Evolutionary conservation across 352 stramenopile species (phyloP), one percentile per base, ranked within the genome.

Genomic region (Globisporangium megalacanthum): DNA sequence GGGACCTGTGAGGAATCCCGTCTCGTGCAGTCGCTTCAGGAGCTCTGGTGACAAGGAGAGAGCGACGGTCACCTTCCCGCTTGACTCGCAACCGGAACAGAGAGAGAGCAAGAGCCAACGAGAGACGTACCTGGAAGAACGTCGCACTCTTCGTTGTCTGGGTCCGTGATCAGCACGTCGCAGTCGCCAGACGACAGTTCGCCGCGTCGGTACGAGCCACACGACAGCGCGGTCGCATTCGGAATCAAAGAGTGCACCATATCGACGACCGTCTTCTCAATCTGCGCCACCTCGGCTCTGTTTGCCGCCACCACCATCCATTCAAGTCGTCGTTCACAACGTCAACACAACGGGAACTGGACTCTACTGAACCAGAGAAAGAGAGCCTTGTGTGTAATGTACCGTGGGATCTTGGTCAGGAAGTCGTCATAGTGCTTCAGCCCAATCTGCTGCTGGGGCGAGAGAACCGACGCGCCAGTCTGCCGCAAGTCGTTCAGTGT

Each of bases 361-460:
- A 5, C 35, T 8, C 2, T 39, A 5, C 35, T 39, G 35, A 39
- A 2, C 35, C 25, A 29, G 25, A 29, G n/a, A 58, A 47, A 47
- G 14, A 20, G 1, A 15, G 19, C 6, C 1, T 25, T 8, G 7
- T 19, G 15, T 25, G 4, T 9, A 2, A 4, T 15, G n/a, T 22
- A 79, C 73, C 80, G 70, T n/a, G 81, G 83, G 47, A 93, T 91
- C 54, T 88, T 91, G 2, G 68, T 78, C 36, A 89, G 56, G 48
- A 94, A 88, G 52, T 92, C 80, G 49, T 91, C 56, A 25, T 92
- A 94, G 55, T 88, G 76, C 36, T 85, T 89, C 42, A 94, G 68
- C 41, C 84, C 84, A 56, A 92, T 92, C 50, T 83, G 70, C 49
- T 94, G 84, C 52, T 94, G 79, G 0, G 62, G 51, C 13, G 61